A percentile compares a stretch with the other conserved stretches of the same genome.
Conservation (phyloP, 257 asterid species). For the Anisodus tanguticus region DNA sequence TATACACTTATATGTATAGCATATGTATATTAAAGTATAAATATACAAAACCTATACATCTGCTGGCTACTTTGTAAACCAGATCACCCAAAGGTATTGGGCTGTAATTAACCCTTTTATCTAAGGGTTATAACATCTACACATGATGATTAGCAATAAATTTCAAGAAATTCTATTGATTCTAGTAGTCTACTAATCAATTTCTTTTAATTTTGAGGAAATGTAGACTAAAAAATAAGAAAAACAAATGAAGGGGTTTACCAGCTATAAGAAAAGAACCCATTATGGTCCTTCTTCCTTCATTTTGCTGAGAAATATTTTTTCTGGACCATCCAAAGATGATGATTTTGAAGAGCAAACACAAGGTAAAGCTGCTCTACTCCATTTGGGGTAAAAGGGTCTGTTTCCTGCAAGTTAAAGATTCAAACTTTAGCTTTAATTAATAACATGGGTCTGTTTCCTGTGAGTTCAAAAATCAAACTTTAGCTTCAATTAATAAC, state of each 20-base stretch:
- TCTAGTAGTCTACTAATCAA: not conserved
- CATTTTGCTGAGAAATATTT: conserved; percentile 33
- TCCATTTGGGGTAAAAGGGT: conserved; percentile 35
- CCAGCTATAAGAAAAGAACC: conserved; percentile 77
- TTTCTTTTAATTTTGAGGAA: not conserved
- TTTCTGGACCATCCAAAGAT: conserved; percentile 41
- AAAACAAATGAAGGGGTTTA: conserved; percentile 28
- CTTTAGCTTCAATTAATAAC: not conserved
- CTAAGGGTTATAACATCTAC: not conserved
- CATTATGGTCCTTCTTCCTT: conserved; percentile 75
- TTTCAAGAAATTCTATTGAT: not conserved
- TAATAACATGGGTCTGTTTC: conserved; percentile 36
- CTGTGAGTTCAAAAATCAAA: conserved; percentile 39
- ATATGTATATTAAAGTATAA: too few species aligned
- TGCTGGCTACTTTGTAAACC: too few species aligned
- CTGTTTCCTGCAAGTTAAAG: conserved; percentile 51
- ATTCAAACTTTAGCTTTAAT: conserved; percentile 18
- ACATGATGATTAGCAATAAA: not conserved
- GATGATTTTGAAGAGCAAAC: conserved; percentile 58
- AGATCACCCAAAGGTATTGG: too few species aligned
- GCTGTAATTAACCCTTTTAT: not conserved
- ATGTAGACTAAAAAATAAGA: not conserved
- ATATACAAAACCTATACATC: too few species aligned
- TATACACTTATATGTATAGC: too few species aligned
- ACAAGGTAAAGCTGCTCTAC: conserved; percentile 42